These are phyloP conservation scores for Mariannaea elegans DNA, from an alignment of 2,329 filamentous ascomycete genomes.

Conservation along the genomic window DNA sequence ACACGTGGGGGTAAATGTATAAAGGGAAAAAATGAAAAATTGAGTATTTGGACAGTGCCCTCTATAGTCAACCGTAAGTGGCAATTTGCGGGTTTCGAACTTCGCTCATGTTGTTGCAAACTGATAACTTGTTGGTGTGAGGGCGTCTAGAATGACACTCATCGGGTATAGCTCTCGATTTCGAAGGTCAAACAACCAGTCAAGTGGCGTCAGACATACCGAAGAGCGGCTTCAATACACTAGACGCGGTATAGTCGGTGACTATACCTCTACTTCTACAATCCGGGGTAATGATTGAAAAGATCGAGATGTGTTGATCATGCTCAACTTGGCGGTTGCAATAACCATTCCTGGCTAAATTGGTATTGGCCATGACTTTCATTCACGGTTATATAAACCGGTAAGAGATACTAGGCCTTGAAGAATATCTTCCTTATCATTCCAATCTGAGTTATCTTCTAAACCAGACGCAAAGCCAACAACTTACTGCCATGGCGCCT, in stretches of 20 bases:
- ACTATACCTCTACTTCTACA: no score
- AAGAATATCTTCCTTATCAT: not conserved
- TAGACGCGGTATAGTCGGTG: not conserved
- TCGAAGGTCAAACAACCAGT: not conserved
- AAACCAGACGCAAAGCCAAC: not conserved
- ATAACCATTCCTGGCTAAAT: not conserved
- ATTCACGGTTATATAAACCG: not conserved
- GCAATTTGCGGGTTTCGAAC: no score
- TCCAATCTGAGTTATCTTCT: not conserved
- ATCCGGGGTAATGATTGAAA: not conserved
- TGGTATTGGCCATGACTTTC: not conserved
- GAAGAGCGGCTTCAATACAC: not conserved
- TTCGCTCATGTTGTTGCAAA: no score
- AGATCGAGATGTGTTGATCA: not conserved
- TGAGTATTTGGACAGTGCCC: no score
- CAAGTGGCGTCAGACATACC: not conserved
- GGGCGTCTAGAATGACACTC: not conserved
- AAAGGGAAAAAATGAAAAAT: no score
- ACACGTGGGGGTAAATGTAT: no score
- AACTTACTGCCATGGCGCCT: conserved; percentile 24
- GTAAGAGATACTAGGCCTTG: not conserved
- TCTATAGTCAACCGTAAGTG: no score
- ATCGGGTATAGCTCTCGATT: not conserved
- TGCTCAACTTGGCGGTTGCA: not conserved
- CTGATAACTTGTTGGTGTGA: not conserved